Evolutionary conservation across 331 rosid genomes (phyloP).

Genomic region (Acacia concinna): DNA sequence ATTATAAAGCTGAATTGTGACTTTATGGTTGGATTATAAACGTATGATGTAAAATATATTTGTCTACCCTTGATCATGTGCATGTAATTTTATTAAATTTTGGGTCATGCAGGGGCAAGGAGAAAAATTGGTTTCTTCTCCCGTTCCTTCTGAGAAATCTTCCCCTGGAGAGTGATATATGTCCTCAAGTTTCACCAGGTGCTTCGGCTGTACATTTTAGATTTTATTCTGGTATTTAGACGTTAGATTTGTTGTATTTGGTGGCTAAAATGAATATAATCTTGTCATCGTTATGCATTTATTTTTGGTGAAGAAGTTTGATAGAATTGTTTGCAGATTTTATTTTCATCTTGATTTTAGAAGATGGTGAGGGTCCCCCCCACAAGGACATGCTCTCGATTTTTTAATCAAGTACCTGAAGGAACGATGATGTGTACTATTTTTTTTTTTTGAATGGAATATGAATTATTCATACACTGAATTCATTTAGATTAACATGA

Average conservation of each 20-base stretch:
- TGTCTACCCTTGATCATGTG: neutral
- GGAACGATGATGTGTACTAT: neutral
- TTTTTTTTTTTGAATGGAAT: neutral
- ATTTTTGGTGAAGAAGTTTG: neutral
- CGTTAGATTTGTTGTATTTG: conserved; percentile 4
- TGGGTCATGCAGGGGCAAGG: conserved; percentile 42
- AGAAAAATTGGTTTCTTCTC: conserved; percentile 33
- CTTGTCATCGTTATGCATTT: conserved; percentile 5
- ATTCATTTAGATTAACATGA: neutral
- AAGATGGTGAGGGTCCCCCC: neutral
- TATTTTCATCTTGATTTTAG: neutral
- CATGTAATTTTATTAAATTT: neutral
- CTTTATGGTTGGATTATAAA: neutral
- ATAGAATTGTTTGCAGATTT: neutral
- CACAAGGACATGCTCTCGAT: neutral
- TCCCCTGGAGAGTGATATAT: conserved; percentile 31
- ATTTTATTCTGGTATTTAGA: neutral
- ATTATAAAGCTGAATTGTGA: neutral
- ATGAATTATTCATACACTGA: neutral
- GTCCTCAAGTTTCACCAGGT: conserved; percentile 6
- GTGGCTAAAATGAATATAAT: conserved; percentile 4
- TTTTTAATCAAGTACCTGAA: neutral
- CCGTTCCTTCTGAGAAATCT: conserved; percentile 37
- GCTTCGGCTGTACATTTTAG: conserved; percentile 21
- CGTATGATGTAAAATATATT: neutral